Conservation (phyloP, 257 asterid species). For the Gentiana straminea region DNA sequence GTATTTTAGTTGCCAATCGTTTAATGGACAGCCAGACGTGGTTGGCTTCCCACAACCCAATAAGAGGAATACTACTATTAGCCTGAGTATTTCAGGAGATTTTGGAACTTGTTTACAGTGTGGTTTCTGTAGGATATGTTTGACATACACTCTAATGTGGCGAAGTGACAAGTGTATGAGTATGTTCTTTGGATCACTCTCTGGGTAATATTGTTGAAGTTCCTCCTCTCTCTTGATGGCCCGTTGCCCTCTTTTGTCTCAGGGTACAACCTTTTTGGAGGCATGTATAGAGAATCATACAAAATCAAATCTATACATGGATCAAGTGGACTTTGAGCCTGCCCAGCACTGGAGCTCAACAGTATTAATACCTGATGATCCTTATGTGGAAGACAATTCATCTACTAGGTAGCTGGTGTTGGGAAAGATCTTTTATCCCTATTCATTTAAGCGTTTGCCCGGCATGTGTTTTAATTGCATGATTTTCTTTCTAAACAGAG, state of each 20-base stretch:
- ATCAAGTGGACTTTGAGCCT: constrained; percentile 98
- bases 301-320: constrained; percentile 90
- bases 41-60: no score
- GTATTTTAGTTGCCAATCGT: no score
- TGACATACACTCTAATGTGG: no score
- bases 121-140: no score
- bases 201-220: no score
- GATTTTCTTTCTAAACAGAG: constrained; percentile 29
- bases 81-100: no score
- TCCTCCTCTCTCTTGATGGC: neutral
- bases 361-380: constrained; percentile 44
- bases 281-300: constrained; percentile 97
- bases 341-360: constrained; percentile 83
- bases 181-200: no score
- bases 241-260: constrained; percentile 24
- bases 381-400: constrained; percentile 28
- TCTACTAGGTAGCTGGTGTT: constrained; percentile 31
- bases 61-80: no score
- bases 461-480: neutral
- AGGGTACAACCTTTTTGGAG: constrained; percentile 86
- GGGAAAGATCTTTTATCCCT: constrained; percentile 3
- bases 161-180: no score
- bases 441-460: neutral
- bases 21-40: no score
- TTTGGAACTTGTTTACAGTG: no score